These are phyloP conservation scores for Lavandula angustifolia DNA, from an alignment of 257 asterid genomes.

Conservation along the genomic window DNA sequence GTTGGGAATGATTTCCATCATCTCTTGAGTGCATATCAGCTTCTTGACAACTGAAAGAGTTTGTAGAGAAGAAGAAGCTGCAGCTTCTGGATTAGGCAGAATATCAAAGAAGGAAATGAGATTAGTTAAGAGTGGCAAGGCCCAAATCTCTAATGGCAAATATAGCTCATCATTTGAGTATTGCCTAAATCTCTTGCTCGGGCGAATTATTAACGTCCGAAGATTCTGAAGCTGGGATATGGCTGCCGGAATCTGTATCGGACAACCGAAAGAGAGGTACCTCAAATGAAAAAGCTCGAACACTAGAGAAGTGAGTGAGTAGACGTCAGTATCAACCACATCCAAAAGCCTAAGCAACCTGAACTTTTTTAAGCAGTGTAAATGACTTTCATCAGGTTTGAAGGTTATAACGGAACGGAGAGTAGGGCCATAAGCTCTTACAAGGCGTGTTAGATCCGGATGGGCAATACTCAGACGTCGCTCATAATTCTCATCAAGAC, in stretches of 20 bases:
- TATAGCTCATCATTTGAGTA: neutral
- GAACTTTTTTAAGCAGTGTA: neutral
- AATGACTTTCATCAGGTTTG: neutral
- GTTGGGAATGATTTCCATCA: conserved; percentile 15
- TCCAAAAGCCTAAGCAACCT: neutral
- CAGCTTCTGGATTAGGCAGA: neutral
- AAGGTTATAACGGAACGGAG: neutral
- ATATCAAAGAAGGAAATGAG: neutral
- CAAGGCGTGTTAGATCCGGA: neutral
- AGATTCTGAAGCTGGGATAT: conserved; percentile 25
- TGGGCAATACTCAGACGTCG: neutral
- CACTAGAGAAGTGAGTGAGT: neutral
- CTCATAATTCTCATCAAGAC: neutral
- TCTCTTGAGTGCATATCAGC: neutral
- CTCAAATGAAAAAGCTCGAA: conserved; percentile 19
- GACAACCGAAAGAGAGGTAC: conserved; percentile 19
- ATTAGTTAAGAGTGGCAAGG: conserved; percentile 20
- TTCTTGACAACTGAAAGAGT: neutral
- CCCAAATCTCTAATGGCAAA: conserved; percentile 22
- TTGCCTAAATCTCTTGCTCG: neutral
- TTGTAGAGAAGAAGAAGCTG: neutral
- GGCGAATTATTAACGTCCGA: conserved; percentile 19
- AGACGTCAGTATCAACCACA: neutral
- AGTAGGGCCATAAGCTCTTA: neutral
- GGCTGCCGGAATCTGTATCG: neutral